Conservation (phyloP, 2,329 filamentous ascomycete genomes). For the Biscogniauxia mediterranea region DNA sequence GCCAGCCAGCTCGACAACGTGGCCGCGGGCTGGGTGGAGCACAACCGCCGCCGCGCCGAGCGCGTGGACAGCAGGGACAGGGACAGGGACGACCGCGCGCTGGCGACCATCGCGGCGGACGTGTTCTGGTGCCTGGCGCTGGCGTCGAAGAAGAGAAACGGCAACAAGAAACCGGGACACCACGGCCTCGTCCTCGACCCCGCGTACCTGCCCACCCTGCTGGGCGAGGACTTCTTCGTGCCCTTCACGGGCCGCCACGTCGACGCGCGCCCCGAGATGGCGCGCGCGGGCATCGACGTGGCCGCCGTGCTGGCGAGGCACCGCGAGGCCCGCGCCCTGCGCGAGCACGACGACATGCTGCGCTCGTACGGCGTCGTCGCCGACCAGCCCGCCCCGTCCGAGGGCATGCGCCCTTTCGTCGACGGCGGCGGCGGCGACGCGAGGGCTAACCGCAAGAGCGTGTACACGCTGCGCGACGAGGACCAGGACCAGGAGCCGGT, state of each 20-base stretch:
- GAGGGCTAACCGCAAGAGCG: conserved; percentile 9
- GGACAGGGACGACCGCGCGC: conserved; percentile 4
- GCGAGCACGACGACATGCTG: conserved; percentile 28
- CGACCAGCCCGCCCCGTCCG: conserved; percentile 15
- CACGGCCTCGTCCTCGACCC: conserved; percentile 11
- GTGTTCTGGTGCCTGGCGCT: conserved; percentile 23
- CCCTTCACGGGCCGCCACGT: conserved; percentile 20
- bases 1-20: conserved; percentile 28
- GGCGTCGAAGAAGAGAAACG: neutral
- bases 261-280: conserved; percentile 14
- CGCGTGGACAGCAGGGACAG: too few relatives aligned
- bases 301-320: conserved; percentile 15
- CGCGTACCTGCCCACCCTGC: conserved; percentile 22
- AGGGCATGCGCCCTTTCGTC: conserved; percentile 21
- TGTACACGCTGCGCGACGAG: conserved; percentile 21
- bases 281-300: conserved; percentile 28
- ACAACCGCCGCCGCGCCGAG: conserved; percentile 7
- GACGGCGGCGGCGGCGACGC: conserved; percentile 3
- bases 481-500: neutral
- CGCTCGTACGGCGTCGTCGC: conserved; percentile 12
- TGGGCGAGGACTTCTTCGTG: conserved; percentile 25
- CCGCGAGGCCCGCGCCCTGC: conserved; percentile 5
- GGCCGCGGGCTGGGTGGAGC: conserved; percentile 22
- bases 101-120: conserved; percentile 21
- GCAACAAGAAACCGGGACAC: too few relatives aligned